Evolutionary conservation across 208 protist genomes (phyloP).

Genomic region (Zelonia costaricensis): DNA sequence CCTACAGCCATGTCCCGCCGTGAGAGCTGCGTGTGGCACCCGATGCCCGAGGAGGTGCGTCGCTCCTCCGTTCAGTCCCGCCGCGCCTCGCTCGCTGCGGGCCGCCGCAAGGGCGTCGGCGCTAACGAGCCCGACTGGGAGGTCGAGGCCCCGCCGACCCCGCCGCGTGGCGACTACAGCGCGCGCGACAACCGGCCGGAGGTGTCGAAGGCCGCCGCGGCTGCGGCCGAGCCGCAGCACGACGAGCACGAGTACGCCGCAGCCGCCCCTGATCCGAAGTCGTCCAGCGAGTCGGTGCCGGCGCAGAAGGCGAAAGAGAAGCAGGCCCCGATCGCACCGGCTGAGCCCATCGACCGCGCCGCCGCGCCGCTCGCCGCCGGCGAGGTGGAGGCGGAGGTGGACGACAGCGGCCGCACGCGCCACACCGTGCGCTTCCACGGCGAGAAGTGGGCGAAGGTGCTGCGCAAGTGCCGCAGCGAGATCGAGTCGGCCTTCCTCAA

Average conservation of each 20-base stretch:
- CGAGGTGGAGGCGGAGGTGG: conserved; percentile 4
- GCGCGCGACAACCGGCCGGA: conserved; percentile 8
- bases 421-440: conserved; percentile 67
- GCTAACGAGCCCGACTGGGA: conserved; percentile 42
- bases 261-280: too few species aligned
- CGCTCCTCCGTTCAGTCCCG: conserved; percentile 46
- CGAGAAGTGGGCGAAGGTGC: conserved; percentile 37
- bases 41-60: conserved; percentile 63
- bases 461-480: conserved; percentile 15
- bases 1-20: conserved; percentile 36
- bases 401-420: conserved; percentile 28
- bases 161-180: conserved; percentile 27
- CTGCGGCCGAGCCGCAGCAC: not conserved
- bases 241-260: not conserved
- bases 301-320: not conserved
- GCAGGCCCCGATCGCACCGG: not conserved
- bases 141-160: conserved; percentile 41
- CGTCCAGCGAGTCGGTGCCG: not conserved
- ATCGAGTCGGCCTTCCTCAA: conserved; percentile 34
- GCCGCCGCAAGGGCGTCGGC: conserved; percentile 33
- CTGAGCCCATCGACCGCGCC: not conserved
- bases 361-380: conserved; percentile 1
- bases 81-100: conserved; percentile 47
- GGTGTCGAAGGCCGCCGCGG: not conserved
- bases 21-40: conserved; percentile 62